Base-by-base conservation (phyloP, 2,329 filamentous ascomycete genomes). In the Fusarium hostae region DNA sequence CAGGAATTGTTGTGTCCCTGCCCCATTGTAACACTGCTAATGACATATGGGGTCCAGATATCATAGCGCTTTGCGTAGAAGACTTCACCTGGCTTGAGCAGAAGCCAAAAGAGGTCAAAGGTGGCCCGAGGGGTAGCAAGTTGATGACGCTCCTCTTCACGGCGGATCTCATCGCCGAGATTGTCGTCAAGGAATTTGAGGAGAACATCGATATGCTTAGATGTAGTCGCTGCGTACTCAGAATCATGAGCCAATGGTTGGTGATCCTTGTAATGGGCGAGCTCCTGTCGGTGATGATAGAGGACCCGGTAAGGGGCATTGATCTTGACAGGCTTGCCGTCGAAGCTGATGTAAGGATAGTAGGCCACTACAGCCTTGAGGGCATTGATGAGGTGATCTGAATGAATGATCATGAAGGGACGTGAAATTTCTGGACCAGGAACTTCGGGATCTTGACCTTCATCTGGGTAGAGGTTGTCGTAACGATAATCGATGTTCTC, bases 241-340 rank as follows among this genome's bases (percentile, higher is more conserved):
- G 76, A 72, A 48, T 80, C 78, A 66, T 87, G 85, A 6, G 67
- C 75, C 4, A 68, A 68, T 2, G 83, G 84, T 70, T 87, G 84
- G 20, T 80, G 77, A 57, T 77, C 67, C 54, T 80, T 82, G 80
- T 85, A 86, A 8, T 60, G 66, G 10, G 79, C 79, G 12, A 88
- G 80, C 26, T 83, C 84, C 5, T 77, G 72, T 16, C 80, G 80
- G 69, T 86, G 83, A 64, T 87, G 86, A 47, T 84, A 79, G 18
- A 88, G 79, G n/a, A 85, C 77, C 9, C 78, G 77, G 71, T 86
- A 88, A 4, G 86, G 87, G 7, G 82, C 81, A 22, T 79, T 78
- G 67, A 87, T 79, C 30, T 72, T 75, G 59, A 84, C 77, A n/a
- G 61, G 75, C 10, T 81, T 79, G 43, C 75, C 81, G 1, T 79